Evolutionary conservation across 2,329 filamentous ascomycete genomes (phyloP), one percentile per base, ranked within the genome.

Genomic region (Immersiporthe knoxdaviesiana): DNA sequence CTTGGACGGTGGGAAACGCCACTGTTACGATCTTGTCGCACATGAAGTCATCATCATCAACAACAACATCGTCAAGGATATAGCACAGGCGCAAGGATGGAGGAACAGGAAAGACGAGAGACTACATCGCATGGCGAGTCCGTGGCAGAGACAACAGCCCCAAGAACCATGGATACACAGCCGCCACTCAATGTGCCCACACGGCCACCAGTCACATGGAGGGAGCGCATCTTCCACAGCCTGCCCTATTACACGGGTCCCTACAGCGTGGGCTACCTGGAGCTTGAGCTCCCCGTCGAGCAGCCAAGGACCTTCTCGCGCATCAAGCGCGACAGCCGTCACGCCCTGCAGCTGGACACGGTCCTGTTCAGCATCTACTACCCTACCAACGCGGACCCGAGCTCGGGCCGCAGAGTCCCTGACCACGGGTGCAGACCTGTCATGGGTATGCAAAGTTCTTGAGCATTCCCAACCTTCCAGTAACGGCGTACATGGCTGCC

Each of bases 311-410:
- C 77, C 14, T 78, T 83, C 66, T 84, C 79, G 18, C 75, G 76
- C 70, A 79, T 83, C 69, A 81, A 79, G 70, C 76, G 81, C 58
- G 76, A 81, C 62, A 75, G 78, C 50, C 78, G 77, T 63, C 78
- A 79, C 32, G 78, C 82, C 2, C 74, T 84, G 70, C 79, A 81
- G 44, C 75, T 83, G 63, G 81, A 83, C 67, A 91, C 89, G 0
- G 86, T 91, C 11, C 81, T 91, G 5, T 86, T 91, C 77, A 86
- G 85, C 0, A 77, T 91, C n/a, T 91, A 88, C 76, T 91, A 91
- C 75, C 89, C 89, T 1, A 84, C 86, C 59, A 83, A 84, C 8
- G 63, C 24, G 2, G 66, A 61, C 2, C 67, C 64, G 11, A 59
- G 47, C 50, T 79, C 81, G 52, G 84, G 83, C 73, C 84, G 82